Conservation (phyloP, 2,329 filamentous ascomycete species). For the Pseudopithomyces chartarum region DNA sequence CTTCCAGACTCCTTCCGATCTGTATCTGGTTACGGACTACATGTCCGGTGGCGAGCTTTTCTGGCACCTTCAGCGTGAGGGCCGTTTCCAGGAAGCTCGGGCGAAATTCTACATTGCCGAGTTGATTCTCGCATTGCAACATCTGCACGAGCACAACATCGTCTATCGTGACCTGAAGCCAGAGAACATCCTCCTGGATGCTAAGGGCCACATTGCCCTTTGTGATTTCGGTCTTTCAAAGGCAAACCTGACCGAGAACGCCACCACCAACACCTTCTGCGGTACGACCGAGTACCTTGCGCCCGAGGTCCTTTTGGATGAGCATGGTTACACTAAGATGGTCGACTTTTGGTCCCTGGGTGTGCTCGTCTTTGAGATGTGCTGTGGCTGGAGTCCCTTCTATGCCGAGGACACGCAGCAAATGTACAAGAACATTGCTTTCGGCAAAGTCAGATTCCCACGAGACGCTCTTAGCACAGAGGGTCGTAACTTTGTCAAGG, state of each 20-base stretch:
- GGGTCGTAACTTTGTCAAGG: constrained; percentile 97
- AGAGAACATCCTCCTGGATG: constrained; percentile 95
- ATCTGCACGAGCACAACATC: constrained; percentile 95
- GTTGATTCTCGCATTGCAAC: constrained; percentile 90
- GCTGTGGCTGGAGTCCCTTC: constrained; percentile 98
- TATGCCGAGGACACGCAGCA: constrained; percentile 99
- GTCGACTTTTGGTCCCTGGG: constrained; percentile 99
- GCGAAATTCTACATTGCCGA: constrained; percentile 99
- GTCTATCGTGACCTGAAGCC: constrained; percentile 98
- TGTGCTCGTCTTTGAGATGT: constrained; percentile 99
- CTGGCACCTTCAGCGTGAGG: constrained; percentile 98
- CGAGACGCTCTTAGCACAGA: constrained; percentile 92
- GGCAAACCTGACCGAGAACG: constrained; percentile 94
- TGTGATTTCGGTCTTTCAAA: constrained; percentile 98
- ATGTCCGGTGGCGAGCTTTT: constrained; percentile 99
- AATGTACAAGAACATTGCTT: constrained; percentile 99
- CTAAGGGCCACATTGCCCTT: constrained; percentile 95
- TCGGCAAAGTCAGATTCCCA: constrained; percentile 96
- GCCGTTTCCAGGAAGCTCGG: constrained; percentile 89
- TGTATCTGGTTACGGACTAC: constrained; percentile 98
- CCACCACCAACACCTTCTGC: constrained; percentile 98
- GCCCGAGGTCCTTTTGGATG: constrained; percentile 91
- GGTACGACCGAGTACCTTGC: constrained; percentile 97
- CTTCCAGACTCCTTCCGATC: constrained; percentile 94
- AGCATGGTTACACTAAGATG: constrained; percentile 99